Evolutionary conservation across 805 yeast species (phyloP), one percentile per base, ranked within the genome.

Genomic region (Kodamaea sagamina): DNA sequence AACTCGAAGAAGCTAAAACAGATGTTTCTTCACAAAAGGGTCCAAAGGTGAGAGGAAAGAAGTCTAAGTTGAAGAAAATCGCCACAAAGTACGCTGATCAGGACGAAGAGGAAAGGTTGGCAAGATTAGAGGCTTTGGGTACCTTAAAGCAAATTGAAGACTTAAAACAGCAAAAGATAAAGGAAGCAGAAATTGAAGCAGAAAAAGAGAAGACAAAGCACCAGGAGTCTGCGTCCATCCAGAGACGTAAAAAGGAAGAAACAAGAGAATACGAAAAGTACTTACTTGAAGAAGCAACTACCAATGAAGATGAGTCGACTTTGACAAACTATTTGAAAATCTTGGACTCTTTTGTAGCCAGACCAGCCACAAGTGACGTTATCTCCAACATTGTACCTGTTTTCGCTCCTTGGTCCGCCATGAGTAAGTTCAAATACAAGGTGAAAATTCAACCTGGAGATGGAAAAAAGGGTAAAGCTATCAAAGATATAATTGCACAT

Each of bases 361-460:
- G 75, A 25, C 81, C 82, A 1, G 59, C 63, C 8, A 55, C 66
- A 21, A 58, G 65, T 1, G 95, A 86, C 55, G 65, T 55, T 2
- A 67, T 86, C 8, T 54, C 71, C 8, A 86, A 81, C 44, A 80
- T 86, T 5, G 76, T 92, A 9, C 95, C 97, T 0, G 81, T 88
- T 13, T 92, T 89, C 72, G 97, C 93, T 0, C 99, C 99, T 2
- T 93, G 97, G 96, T 64, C 78, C 9, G 75, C 97, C 0, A 61
- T 93, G 49, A 74, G 70, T 46, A 85, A 85, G 58, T 79, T 75
- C 61, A 82, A 86, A 55, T 89, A 86, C 65, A 89, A 89, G 59
- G 83, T 87, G 26, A 92, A 92, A 60, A 65, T 92, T 22, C 86
- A 82, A 51, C 90, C 96, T 0, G 87, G 87, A 2, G 71, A 76